Conservation (phyloP, 805 yeast species). For the Cyberlindnera meyerae region DNA sequence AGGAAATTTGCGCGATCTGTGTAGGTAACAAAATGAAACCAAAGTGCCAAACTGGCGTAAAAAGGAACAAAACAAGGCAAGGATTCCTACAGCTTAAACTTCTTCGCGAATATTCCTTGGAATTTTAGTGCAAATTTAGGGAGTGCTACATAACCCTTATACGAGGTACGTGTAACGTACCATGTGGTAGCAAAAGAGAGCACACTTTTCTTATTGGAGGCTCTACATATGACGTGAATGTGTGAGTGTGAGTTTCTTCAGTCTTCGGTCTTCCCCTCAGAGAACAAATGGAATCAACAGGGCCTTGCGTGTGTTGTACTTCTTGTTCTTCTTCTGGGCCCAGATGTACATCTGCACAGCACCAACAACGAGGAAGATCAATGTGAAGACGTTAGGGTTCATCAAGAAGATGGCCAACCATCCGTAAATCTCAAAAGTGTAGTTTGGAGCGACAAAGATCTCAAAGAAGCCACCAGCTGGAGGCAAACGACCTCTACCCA, state of each 20-base stretch:
- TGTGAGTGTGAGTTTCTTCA: background rate
- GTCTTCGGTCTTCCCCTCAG: slow-evolving; percentile 22
- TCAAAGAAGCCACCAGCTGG: slow-evolving; percentile 81
- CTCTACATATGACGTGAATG: background rate
- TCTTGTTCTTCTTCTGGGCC: slow-evolving; percentile 84
- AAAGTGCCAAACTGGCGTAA: no score
- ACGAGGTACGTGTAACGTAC: no score
- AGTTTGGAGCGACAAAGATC: slow-evolving; percentile 86
- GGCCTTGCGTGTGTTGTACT: slow-evolving; percentile 71
- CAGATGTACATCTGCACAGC: slow-evolving; percentile 82
- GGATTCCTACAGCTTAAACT: no score
- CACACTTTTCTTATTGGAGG: background rate
- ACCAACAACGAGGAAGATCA: slow-evolving; percentile 66
- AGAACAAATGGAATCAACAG: slow-evolving; percentile 73
- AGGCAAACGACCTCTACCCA: slow-evolving; percentile 34
- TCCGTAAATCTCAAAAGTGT: slow-evolving; percentile 75
- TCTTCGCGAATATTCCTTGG: no score
- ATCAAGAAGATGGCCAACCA: slow-evolving; percentile 72
- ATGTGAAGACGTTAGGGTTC: slow-evolving; percentile 73
- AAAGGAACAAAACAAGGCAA: no score
- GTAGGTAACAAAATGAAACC: no score
- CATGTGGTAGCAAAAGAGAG: no score
- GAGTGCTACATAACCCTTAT: no score
- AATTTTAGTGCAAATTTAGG: no score
- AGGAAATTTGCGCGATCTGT: background rate